A percentile compares a stretch with the other conserved stretches of the same genome.
These are phyloP conservation scores for Backusella mclennaniae DNA, from an alignment of 192 early-diverging fungal genomes.

Conservation along the genomic window DNA sequence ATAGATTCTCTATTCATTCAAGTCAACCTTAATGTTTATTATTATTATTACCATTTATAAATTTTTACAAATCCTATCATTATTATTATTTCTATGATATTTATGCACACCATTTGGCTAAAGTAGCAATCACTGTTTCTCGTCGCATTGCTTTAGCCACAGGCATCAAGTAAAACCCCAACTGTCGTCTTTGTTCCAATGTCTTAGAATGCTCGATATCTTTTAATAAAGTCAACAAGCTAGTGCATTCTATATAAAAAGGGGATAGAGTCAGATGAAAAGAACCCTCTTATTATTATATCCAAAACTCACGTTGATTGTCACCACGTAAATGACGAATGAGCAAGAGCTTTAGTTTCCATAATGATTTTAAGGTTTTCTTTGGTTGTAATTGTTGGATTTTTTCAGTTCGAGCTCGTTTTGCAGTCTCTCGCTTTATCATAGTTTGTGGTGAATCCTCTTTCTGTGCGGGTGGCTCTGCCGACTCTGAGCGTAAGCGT, in stretches of 20 bases:
- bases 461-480: neutral
- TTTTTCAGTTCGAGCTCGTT: neutral
- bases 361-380: neutral
- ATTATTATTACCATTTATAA: neutral
- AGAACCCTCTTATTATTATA: neutral
- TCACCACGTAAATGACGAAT: neutral
- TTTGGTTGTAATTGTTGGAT: neutral
- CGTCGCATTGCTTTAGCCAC: neutral
- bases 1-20: conserved; percentile 28
- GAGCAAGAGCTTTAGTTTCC: neutral
- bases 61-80: no score
- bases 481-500: neutral
- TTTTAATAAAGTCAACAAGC: neutral
- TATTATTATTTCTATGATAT: neutral
- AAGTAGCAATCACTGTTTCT: neutral
- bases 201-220: neutral
- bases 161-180: conserved; percentile 14
- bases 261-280: no score
- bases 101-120: conserved; percentile 9
- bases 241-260: neutral
- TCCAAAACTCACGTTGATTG: neutral
- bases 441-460: neutral
- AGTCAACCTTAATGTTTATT: neutral
- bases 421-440: neutral
- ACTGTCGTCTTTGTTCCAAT: neutral